These are phyloP conservation scores for Leccinellum luteum DNA, from an alignment of 768 basidiomycete species.

Conservation along the genomic window DNA sequence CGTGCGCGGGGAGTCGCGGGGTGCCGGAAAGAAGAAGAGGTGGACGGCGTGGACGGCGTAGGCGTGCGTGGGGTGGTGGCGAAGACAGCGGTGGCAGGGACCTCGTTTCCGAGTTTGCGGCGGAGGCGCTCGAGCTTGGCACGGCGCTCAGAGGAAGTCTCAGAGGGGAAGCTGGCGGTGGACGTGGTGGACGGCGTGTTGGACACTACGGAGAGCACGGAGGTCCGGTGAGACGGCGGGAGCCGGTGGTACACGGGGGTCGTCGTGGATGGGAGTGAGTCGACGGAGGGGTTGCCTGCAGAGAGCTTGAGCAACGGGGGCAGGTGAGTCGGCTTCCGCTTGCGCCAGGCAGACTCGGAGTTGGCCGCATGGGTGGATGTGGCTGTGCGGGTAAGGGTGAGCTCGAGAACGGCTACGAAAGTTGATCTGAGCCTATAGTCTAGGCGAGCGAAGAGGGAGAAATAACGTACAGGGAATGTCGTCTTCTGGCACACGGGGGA, in stretches of 20 bases:
- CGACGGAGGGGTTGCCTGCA: not conserved
- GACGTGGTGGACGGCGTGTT: not conserved
- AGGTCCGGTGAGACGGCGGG: slow-evolving; percentile 11
- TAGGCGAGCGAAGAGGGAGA: not conserved
- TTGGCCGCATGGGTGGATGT: not conserved
- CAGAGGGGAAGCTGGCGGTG: slow-evolving; percentile 25
- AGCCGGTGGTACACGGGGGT: slow-evolving; percentile 4
- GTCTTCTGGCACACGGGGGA: slow-evolving; percentile 54
- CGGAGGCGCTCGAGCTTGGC: slow-evolving; percentile 64
- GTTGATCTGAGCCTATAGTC: not conserved
- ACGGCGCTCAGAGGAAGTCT: slow-evolving; percentile 39
- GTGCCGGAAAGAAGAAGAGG: not conserved
- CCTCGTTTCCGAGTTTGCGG: slow-evolving; percentile 59
- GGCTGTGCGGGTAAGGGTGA: not conserved
- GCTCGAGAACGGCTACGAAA: not conserved
- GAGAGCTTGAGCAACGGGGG: slow-evolving; percentile 24
- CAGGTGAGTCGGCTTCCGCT: slow-evolving; percentile 28
- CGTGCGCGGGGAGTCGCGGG: not conserved
- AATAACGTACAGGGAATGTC: not conserved
- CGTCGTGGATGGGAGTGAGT: slow-evolving; percentile 3
- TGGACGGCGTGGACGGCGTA: slow-evolving; percentile 4
- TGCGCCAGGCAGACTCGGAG: slow-evolving; percentile 20
- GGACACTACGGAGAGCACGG: slow-evolving; percentile 22
- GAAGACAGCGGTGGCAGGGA: slow-evolving; percentile 63
- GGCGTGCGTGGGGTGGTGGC: slow-evolving; percentile 6